Percentiles rank a stretch among this genome's conserved stretches.
Evolutionary conservation across 192 early-diverging fungal species (phyloP).

Genomic region (Umbelopsis vinacea): DNA sequence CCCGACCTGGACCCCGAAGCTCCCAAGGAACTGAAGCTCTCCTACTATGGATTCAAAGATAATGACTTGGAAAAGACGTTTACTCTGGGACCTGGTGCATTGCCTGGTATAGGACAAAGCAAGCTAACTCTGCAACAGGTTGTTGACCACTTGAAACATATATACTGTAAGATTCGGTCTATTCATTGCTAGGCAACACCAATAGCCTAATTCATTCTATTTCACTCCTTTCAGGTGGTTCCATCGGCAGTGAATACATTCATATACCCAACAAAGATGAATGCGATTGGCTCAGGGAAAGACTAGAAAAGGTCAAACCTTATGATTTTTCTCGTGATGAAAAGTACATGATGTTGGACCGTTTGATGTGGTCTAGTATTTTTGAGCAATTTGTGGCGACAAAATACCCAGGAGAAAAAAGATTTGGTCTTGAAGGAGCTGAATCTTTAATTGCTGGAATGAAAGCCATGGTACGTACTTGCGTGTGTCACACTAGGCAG

Average conservation of each 20-base stretch:
- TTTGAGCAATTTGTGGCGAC: slow-evolving; percentile 96
- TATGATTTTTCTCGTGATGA: slow-evolving; percentile 89
- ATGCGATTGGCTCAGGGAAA: slow-evolving; percentile 96
- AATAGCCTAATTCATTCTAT: neutral
- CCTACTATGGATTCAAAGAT: slow-evolving; percentile 95
- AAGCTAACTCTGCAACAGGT: slow-evolving; percentile 92
- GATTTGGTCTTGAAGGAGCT: slow-evolving; percentile 97
- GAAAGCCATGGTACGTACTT: slow-evolving; percentile 81
- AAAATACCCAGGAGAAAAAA: slow-evolving; percentile 96
- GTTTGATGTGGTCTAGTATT: slow-evolving; percentile 94
- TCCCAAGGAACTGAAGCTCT: slow-evolving; percentile 83
- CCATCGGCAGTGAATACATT: slow-evolving; percentile 96
- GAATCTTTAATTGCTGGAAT: slow-evolving; percentile 97
- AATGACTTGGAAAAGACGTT: slow-evolving; percentile 90
- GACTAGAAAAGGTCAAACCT: slow-evolving; percentile 89
- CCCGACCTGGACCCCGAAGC: slow-evolving; percentile 53
- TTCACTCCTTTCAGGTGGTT: slow-evolving; percentile 60
- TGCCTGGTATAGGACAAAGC: slow-evolving; percentile 80
- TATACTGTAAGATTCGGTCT: slow-evolving; percentile 73
- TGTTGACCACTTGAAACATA: slow-evolving; percentile 74
- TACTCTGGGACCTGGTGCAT: slow-evolving; percentile 90
- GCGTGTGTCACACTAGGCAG: neutral
- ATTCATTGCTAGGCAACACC: neutral
- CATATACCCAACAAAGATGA: slow-evolving; percentile 95
- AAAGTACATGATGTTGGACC: slow-evolving; percentile 91